Percentiles rank a stretch among this genome's conserved stretches.
Conservation (phyloP, 129 eudicot genomes). For the Flaveria trinervia region DNA sequence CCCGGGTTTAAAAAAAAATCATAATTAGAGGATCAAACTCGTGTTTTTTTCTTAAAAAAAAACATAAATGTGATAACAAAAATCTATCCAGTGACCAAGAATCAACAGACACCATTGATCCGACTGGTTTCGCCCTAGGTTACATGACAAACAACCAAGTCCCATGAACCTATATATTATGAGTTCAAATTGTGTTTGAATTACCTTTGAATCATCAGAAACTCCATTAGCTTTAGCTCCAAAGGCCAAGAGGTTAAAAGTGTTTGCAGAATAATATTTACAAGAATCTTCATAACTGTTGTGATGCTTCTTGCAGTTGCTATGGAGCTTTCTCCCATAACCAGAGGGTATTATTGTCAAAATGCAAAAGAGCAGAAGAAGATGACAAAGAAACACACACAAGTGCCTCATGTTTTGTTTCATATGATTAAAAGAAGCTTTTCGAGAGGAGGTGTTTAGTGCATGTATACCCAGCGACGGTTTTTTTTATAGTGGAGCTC, state of each 20-base stretch:
- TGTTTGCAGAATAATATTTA: conserved; percentile 17
- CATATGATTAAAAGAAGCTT: conserved; percentile 1
- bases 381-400: conserved; percentile 15
- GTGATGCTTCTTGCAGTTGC: conserved; percentile 36
- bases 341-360: conserved; percentile 23
- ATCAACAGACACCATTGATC: no score
- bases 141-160: no score
- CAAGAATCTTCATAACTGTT: conserved; percentile 25
- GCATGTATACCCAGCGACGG: conserved; percentile 14
- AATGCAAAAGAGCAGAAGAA: conserved; percentile 24
- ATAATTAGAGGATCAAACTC: no score
- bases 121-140: no score
- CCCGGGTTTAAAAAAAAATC: no score
- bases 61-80: no score
- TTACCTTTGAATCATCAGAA: conserved; percentile 82
- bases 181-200: background rate
- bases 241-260: conserved; percentile 55
- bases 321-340: conserved; percentile 38
- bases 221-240: conserved; percentile 90
- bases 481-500: conserved; percentile 31
- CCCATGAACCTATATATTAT: no score
- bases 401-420: conserved; percentile 32
- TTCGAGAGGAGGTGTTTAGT: conserved; percentile 12
- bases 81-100: no score
- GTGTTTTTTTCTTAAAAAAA: no score